A percentile compares a stretch with the other conserved stretches of the same genome.
Conservation (phyloP, 495 filamentous ascomycete genomes). For the Xanthoparmelia taractica region DNA sequence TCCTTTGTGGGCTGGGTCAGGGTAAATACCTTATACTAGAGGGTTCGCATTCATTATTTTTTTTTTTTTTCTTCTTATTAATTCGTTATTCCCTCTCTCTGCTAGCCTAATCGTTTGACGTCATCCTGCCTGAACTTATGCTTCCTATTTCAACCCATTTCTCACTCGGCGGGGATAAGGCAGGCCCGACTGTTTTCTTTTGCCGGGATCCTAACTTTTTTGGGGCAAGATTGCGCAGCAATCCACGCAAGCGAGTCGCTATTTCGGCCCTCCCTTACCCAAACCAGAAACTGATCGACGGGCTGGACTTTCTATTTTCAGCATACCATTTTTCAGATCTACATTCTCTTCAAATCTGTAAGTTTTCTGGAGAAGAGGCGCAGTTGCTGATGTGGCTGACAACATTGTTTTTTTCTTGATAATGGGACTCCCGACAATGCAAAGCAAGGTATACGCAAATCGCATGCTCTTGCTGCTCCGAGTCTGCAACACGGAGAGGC, state of each 20-base stretch:
- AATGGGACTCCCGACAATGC: neutral
- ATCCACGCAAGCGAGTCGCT: neutral
- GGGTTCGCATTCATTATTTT: no score
- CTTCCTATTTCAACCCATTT: no score
- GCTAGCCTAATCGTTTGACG: no score
- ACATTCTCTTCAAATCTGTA: neutral
- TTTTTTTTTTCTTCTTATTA: no score
- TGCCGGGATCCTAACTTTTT: neutral
- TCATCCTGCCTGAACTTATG: no score
- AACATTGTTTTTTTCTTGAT: neutral
- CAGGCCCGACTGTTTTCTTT: no score
- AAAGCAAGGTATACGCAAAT: neutral
- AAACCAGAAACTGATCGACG: slow-evolving; percentile 10
- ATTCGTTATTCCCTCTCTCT: no score
- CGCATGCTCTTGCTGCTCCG: neutral
- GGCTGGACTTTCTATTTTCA: slow-evolving; percentile 13
- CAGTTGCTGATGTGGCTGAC: slow-evolving; percentile 14
- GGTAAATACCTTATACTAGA: no score
- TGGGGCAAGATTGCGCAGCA: neutral
- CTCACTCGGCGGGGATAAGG: no score
- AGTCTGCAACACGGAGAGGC: neutral
- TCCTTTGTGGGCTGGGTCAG: no score
- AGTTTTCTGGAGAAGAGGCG: neutral
- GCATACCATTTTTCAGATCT: neutral
- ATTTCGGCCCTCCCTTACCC: neutral